Evolutionary conservation across 768 basidiomycete genomes (phyloP).

Genomic region (Dentipellis fragilis): DNA sequence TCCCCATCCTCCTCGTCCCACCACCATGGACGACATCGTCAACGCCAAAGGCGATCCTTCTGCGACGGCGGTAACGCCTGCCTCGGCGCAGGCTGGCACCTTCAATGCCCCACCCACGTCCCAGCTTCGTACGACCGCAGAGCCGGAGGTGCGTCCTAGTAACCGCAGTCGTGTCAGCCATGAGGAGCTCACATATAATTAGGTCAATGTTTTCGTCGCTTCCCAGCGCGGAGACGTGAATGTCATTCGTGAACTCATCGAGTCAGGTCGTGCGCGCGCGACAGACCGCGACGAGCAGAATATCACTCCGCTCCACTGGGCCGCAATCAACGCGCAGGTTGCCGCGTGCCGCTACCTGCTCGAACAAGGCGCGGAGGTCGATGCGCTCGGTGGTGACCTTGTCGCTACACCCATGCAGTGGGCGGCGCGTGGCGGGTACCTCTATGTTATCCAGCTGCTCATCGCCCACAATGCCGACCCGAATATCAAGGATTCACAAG

Average conservation of each 20-base stretch:
- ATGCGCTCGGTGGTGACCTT: constrained; percentile 89
- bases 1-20: background rate
- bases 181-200: background rate
- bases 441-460: constrained; percentile 90
- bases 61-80: constrained; percentile 30
- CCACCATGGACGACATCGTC: constrained; percentile 21
- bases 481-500: constrained; percentile 82
- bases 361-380: constrained; percentile 90
- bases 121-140: background rate
- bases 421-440: constrained; percentile 95
- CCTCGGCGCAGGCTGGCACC: constrained; percentile 33
- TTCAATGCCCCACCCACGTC: constrained; percentile 20
- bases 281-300: constrained; percentile 83
- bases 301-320: constrained; percentile 96
- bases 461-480: constrained; percentile 89
- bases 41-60: constrained; percentile 42
- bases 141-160: constrained; percentile 2
- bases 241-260: constrained; percentile 53
- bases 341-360: constrained; percentile 78
- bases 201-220: constrained; percentile 71
- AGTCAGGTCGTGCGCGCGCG: constrained; percentile 58
- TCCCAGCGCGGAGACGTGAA: constrained; percentile 80
- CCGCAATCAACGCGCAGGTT: constrained; percentile 94
- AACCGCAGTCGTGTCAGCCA: background rate
- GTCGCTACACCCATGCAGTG: constrained; percentile 94